These are phyloP conservation scores for Hypholoma sublateritium DNA, from an alignment of 768 basidiomycete species.

Conservation along the genomic window DNA sequence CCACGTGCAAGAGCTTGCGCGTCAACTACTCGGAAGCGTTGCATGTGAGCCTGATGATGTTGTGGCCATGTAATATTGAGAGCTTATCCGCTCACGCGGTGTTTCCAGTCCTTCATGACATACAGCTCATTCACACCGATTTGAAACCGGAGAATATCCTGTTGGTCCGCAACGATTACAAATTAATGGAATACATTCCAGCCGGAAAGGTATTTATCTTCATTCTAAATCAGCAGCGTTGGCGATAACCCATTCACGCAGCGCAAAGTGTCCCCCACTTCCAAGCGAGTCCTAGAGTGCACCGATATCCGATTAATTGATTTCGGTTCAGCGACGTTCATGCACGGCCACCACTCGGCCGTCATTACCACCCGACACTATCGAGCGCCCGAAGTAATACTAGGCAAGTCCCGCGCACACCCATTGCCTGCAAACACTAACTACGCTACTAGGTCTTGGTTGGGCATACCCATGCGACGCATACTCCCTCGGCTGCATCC, in stretches of 20 bases:
- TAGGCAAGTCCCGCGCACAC: conserved; percentile 55
- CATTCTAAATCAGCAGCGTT: too few species aligned
- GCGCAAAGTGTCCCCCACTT: conserved; percentile 65
- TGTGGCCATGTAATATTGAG: background rate
- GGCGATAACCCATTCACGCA: conserved; percentile 21
- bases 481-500: conserved; percentile 97
- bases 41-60: conserved; percentile 72
- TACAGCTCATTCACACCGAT: conserved; percentile 94
- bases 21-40: conserved; percentile 87
- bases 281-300: conserved; percentile 77
- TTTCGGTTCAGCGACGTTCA: conserved; percentile 98
- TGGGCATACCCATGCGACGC: conserved; percentile 99
- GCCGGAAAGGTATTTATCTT: background rate
- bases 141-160: conserved; percentile 99
- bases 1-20: conserved; percentile 95
- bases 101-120: conserved; percentile 79
- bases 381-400: conserved; percentile 97
- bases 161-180: conserved; percentile 82
- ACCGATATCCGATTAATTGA: conserved; percentile 96
- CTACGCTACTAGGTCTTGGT: conserved; percentile 69
- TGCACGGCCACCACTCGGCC: conserved; percentile 96
- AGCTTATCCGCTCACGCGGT: conserved; percentile 3
- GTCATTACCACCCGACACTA: conserved; percentile 98
- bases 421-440: conserved; percentile 8
- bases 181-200: conserved; percentile 47